Evolutionary conservation across 495 filamentous ascomycete species (phyloP).

Genomic region (Poronia punctata): DNA sequence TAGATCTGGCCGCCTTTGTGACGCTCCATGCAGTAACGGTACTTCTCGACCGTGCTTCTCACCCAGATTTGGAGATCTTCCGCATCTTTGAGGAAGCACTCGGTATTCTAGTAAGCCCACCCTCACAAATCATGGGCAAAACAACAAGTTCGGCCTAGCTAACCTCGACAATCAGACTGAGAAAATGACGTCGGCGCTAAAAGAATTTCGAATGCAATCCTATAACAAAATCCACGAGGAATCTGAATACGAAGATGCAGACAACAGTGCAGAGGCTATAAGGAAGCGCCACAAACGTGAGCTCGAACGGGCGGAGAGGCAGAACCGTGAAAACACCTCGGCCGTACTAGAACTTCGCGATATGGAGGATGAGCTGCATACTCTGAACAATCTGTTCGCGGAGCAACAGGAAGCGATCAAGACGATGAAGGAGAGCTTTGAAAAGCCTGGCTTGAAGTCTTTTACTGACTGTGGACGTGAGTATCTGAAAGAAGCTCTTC

Average conservation of each 20-base stretch:
- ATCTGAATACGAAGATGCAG: constrained; percentile 41
- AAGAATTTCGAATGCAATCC: constrained; percentile 48
- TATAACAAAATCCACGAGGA: constrained; percentile 41
- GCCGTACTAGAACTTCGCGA: constrained; percentile 59
- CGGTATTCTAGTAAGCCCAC: constrained; percentile 46
- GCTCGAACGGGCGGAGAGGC: constrained; percentile 38
- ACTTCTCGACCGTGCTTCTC: constrained; percentile 49
- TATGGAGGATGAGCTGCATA: constrained; percentile 59
- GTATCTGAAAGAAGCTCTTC: constrained; percentile 46
- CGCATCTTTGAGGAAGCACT: constrained; percentile 63
- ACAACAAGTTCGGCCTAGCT: too few species aligned
- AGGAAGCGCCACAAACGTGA: constrained; percentile 47
- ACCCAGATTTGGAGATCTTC: constrained; percentile 57
- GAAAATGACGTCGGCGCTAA: constrained; percentile 55
- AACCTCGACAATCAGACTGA: constrained; percentile 49
- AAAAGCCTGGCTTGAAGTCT: constrained; percentile 20
- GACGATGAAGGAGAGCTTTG: constrained; percentile 38
- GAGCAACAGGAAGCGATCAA: constrained; percentile 47
- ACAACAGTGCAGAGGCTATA: constrained; percentile 35
- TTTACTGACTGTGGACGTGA: constrained; percentile 33
- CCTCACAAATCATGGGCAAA: not conserved
- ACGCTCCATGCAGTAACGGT: constrained; percentile 58
- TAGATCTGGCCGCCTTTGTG: constrained; percentile 56
- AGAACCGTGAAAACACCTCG: constrained; percentile 58
- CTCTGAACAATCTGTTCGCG: constrained; percentile 51